These are phyloP conservation scores for Camptophora hylomeconis DNA, from an alignment of 2,329 filamentous ascomycete species.

Conservation along the genomic window DNA sequence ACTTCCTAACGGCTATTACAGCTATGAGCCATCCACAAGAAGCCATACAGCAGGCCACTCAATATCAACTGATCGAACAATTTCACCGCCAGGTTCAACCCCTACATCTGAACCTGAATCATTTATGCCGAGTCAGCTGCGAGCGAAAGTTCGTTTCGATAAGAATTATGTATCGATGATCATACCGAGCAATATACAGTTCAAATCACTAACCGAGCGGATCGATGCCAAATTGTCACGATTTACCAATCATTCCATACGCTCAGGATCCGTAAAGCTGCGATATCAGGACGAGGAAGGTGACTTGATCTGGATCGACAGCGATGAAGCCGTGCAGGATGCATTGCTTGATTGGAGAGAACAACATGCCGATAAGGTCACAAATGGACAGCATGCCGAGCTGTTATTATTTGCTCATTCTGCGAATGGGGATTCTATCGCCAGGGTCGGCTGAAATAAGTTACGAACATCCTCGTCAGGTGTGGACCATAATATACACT, in stretches of 20 bases:
- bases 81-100: slow-evolving; percentile 18
- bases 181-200: slow-evolving; percentile 87
- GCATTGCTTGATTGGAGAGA: slow-evolving; percentile 93
- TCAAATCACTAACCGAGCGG: slow-evolving; percentile 82
- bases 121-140: slow-evolving; percentile 61
- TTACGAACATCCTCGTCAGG: too few relatives aligned
- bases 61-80: slow-evolving; percentile 21
- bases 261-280: slow-evolving; percentile 68
- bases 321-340: slow-evolving; percentile 90
- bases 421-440: not conserved
- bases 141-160: slow-evolving; percentile 89
- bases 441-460: too few relatives aligned
- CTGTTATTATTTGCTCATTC: slow-evolving; percentile 15
- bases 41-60: slow-evolving; percentile 12
- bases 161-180: slow-evolving; percentile 91
- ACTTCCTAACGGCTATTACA: slow-evolving; percentile 14
- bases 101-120: slow-evolving; percentile 23
- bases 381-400: slow-evolving; percentile 20
- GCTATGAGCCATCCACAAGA: slow-evolving; percentile 14
- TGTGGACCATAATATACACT: too few relatives aligned
- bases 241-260: slow-evolving; percentile 73
- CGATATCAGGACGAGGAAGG: slow-evolving; percentile 87
- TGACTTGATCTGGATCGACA: slow-evolving; percentile 85
- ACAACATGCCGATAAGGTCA: slow-evolving; percentile 46
- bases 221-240: slow-evolving; percentile 90